Percentiles rank a stretch among this genome's conserved stretches.
phyloP scores from a whole-genome alignment of 805 yeast genomes.

The Pichia manshurica region DNA sequence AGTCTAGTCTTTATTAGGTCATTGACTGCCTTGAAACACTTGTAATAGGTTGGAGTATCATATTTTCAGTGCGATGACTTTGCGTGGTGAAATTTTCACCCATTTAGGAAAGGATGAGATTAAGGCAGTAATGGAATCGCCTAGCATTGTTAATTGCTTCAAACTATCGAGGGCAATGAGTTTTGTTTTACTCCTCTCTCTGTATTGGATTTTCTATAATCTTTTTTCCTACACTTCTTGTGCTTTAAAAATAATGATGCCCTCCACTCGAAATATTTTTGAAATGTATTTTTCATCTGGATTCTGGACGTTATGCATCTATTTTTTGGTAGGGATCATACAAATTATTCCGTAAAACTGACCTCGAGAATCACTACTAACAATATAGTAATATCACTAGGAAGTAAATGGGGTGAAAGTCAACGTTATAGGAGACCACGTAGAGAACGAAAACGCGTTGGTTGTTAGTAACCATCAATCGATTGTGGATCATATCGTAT shows the following conservation, averaged over 20 bases:
- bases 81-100: slow-evolving; percentile 8
- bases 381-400: slow-evolving; percentile 18
- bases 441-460: slow-evolving; percentile 33
- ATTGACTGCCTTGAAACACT: too few species aligned
- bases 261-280: slow-evolving; percentile 19
- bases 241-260: slow-evolving; percentile 19
- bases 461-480: slow-evolving; percentile 59
- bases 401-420: slow-evolving; percentile 35
- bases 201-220: slow-evolving; percentile 18
- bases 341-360: too few species aligned
- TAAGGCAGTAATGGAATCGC: slow-evolving; percentile 2
- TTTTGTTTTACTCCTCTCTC: slow-evolving; percentile 18
- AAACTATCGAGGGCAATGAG: slow-evolving; percentile 19
- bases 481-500: slow-evolving; percentile 55
- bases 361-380: slow-evolving; percentile 4
- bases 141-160: not conserved
- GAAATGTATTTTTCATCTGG: slow-evolving; percentile 25
- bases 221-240: slow-evolving; percentile 15
- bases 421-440: slow-evolving; percentile 38
- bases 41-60: too few species aligned
- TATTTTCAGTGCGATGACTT: slow-evolving; percentile 1
- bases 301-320: slow-evolving; percentile 30
- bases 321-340: slow-evolving; percentile 21
- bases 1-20: too few species aligned
- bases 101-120: slow-evolving; percentile 13